These are phyloP conservation scores for Paecilomyces fulvus DNA, from an alignment of 2,329 filamentous ascomycete genomes.

Conservation along the genomic window DNA sequence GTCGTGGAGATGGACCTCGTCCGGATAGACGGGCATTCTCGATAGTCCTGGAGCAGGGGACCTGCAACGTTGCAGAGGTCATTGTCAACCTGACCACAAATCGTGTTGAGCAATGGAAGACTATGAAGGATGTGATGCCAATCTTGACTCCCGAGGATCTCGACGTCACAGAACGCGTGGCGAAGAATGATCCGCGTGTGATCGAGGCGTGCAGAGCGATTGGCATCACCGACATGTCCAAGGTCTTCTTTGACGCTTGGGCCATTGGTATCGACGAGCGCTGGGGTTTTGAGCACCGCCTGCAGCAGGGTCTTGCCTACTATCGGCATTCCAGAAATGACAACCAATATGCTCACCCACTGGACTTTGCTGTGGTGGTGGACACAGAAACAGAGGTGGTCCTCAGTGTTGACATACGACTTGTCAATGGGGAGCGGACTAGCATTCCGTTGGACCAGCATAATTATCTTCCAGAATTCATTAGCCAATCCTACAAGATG, in stretches of 20 bases:
- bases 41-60: constrained; percentile 38
- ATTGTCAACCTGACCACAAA: constrained; percentile 18
- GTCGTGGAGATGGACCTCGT: constrained; percentile 17
- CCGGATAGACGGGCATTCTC: constrained; percentile 34
- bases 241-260: constrained; percentile 93
- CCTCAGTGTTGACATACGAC: constrained; percentile 74
- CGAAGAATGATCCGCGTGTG: constrained; percentile 22
- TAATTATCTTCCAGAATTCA: constrained; percentile 71
- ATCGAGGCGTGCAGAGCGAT: constrained; percentile 78
- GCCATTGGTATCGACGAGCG: constrained; percentile 91
- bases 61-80: constrained; percentile 17
- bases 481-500: constrained; percentile 62
- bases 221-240: constrained; percentile 86
- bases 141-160: constrained; percentile 55
- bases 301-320: constrained; percentile 94
- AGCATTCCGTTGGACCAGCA: constrained; percentile 55
- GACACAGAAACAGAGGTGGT: constrained; percentile 68
- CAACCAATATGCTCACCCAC: constrained; percentile 81
- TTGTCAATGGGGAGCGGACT: constrained; percentile 65
- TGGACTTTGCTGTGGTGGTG: constrained; percentile 91
- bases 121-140: constrained; percentile 38
- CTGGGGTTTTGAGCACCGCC: constrained; percentile 66
- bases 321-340: constrained; percentile 82
- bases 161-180: constrained; percentile 52
- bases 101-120: constrained; percentile 22